phyloP scores from a whole-genome alignment of 2,329 filamentous ascomycete species.

The Botrytis galanthina region DNA sequence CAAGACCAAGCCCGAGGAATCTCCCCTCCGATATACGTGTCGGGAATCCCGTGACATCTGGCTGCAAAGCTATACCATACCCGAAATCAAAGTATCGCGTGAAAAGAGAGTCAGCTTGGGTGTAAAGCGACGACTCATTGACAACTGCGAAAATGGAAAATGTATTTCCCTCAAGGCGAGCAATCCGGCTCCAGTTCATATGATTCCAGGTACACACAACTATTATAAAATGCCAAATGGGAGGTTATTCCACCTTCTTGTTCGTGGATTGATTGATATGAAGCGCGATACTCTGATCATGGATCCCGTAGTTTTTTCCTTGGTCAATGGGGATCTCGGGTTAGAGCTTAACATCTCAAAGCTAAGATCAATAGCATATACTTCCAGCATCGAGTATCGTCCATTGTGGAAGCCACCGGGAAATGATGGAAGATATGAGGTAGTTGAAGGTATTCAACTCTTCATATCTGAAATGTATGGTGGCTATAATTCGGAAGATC shows the following conservation, averaged over 20 bases:
- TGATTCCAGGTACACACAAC: background rate
- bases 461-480: background rate
- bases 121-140: accelerated
- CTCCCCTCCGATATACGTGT: background rate
- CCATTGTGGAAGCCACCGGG: background rate
- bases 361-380: background rate
- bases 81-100: background rate
- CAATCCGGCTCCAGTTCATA: accelerated
- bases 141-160: background rate
- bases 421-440: background rate
- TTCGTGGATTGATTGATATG: background rate
- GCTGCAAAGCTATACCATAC: background rate
- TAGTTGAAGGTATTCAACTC: background rate
- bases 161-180: background rate
- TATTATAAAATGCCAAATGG: background rate
- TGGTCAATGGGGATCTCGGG: background rate
- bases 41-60: background rate
- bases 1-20: background rate
- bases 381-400: background rate
- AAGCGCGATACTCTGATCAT: background rate
- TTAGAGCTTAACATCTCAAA: background rate
- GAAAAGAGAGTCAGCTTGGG: background rate
- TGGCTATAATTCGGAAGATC: background rate
- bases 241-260: background rate
- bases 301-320: background rate